Evolutionary conservation across 305 asterid genomes (phyloP).

Genomic region (Rubia balearica): DNA sequence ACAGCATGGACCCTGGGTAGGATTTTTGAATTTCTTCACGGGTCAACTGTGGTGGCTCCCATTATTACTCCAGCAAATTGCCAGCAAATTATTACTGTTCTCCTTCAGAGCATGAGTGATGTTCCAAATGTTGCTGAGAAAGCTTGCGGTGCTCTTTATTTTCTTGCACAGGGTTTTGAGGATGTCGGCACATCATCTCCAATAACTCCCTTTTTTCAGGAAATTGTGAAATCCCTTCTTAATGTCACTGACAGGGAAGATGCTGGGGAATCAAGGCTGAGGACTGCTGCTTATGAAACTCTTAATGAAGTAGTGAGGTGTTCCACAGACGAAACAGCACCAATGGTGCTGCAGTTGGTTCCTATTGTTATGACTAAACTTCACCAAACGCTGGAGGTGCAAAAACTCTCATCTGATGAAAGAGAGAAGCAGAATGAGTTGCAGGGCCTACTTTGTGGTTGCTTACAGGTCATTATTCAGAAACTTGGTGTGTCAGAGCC

Average conservation of each 20-base stretch:
- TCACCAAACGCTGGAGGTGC: conserved; percentile 73
- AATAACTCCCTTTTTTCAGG: conserved; percentile 73
- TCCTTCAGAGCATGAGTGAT: conserved; percentile 80
- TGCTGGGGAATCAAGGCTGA: conserved; percentile 73
- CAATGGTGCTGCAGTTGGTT: conserved; percentile 64
- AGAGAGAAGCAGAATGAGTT: conserved; percentile 83
- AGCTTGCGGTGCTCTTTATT: conserved; percentile 91
- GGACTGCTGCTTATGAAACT: conserved; percentile 90
- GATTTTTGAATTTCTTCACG: conserved; percentile 86
- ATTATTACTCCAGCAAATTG: conserved; percentile 70
- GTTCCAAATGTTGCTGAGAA: conserved; percentile 90
- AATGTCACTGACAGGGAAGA: conserved; percentile 81
- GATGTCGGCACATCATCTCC: conserved; percentile 66
- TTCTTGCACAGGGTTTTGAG: conserved; percentile 85
- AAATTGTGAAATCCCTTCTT: conserved; percentile 74
- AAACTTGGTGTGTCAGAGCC: conserved; percentile 64
- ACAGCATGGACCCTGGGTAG: conserved; percentile 96
- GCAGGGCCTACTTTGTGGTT: conserved; percentile 93
- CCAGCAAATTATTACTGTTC: conserved; percentile 66
- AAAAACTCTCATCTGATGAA: conserved; percentile 72
- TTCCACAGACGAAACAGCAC: conserved; percentile 77
- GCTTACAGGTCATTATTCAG: conserved; percentile 86
- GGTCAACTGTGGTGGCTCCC: conserved; percentile 59
- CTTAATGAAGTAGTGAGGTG: conserved; percentile 90
- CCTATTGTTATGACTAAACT: conserved; percentile 87